Evolutionary conservation across 495 filamentous ascomycete genomes (phyloP).

Genomic region (Penicillium cosmopolitanum): DNA sequence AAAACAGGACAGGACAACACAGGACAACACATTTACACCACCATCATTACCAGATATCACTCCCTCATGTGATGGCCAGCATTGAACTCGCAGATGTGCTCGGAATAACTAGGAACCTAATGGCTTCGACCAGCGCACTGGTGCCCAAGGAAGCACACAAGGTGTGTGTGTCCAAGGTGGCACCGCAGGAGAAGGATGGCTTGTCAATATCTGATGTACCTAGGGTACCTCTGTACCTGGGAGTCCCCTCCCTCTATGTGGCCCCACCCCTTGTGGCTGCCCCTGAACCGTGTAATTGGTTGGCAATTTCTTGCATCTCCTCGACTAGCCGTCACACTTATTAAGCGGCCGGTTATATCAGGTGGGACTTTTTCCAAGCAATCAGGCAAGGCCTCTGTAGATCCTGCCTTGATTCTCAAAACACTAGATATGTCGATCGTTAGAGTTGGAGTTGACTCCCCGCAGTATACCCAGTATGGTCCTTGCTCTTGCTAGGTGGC

Average conservation of each 20-base stretch:
- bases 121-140: conserved; percentile 5
- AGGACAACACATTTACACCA: conserved; percentile 3
- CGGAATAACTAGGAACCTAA: not conserved
- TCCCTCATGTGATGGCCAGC: not conserved
- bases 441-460: conserved; percentile 66
- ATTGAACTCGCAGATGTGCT: conserved; percentile 16
- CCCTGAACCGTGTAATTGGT: conserved; percentile 19
- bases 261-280: not conserved
- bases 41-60: not conserved
- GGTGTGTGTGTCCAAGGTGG: conserved; percentile 20
- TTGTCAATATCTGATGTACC: not conserved
- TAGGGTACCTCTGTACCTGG: not conserved
- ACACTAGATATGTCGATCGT: conserved; percentile 72
- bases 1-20: not conserved
- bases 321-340: conserved; percentile 74
- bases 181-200: conserved; percentile 15
- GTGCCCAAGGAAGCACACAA: conserved; percentile 23
- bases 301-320: conserved; percentile 58
- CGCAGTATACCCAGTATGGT: not conserved
- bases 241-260: not conserved
- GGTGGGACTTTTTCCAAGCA: conserved; percentile 66
- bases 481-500: conserved; percentile 25
- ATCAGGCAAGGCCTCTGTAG: conserved; percentile 65
- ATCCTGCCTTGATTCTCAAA: conserved; percentile 78
- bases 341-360: conserved; percentile 64